These are phyloP conservation scores for Cenococcum geophilum DNA, from an alignment of 495 filamentous ascomycete genomes.

Conservation along the genomic window DNA sequence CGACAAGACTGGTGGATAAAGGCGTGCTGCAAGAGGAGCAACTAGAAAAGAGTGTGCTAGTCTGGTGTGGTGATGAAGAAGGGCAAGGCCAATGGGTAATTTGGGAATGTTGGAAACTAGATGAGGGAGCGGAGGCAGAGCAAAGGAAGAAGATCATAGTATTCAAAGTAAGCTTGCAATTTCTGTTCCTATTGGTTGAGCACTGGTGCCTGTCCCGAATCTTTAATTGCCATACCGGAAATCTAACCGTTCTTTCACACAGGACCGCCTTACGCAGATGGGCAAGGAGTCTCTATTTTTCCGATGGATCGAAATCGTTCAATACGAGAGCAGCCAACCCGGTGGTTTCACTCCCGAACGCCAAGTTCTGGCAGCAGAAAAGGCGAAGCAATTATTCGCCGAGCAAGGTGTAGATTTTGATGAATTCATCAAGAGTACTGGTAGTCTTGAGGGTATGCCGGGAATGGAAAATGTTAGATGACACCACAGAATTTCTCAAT, in stretches of 20 bases:
- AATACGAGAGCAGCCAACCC: slow-evolving; percentile 68
- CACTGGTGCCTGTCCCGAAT: too few species aligned
- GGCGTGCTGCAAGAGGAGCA: slow-evolving; percentile 50
- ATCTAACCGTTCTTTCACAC: too few species aligned
- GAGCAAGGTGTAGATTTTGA: slow-evolving; percentile 68
- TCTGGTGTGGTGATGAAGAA: slow-evolving; percentile 49
- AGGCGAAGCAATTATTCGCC: slow-evolving; percentile 64
- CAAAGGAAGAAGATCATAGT: slow-evolving; percentile 50
- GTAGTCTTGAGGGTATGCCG: slow-evolving; percentile 57
- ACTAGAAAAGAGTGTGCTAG: slow-evolving; percentile 60
- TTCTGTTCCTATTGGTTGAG: too few species aligned
- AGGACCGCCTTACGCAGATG: slow-evolving; percentile 57
- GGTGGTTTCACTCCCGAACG: slow-evolving; percentile 66
- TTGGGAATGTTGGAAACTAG: slow-evolving; percentile 36
- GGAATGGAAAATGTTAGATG: slow-evolving; percentile 37
- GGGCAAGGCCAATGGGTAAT: slow-evolving; percentile 23
- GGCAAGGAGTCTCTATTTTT: slow-evolving; percentile 82
- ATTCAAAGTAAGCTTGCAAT: slow-evolving; percentile 44
- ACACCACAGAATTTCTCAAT: not conserved
- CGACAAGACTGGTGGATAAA: slow-evolving; percentile 57
- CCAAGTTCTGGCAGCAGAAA: slow-evolving; percentile 57
- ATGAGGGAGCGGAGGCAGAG: slow-evolving; percentile 37
- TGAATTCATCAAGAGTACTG: slow-evolving; percentile 63
- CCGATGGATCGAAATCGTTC: slow-evolving; percentile 77
- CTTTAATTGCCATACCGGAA: too few species aligned